phyloP scores from a whole-genome alignment of 805 yeast species.

The Pichia paraexigua region DNA sequence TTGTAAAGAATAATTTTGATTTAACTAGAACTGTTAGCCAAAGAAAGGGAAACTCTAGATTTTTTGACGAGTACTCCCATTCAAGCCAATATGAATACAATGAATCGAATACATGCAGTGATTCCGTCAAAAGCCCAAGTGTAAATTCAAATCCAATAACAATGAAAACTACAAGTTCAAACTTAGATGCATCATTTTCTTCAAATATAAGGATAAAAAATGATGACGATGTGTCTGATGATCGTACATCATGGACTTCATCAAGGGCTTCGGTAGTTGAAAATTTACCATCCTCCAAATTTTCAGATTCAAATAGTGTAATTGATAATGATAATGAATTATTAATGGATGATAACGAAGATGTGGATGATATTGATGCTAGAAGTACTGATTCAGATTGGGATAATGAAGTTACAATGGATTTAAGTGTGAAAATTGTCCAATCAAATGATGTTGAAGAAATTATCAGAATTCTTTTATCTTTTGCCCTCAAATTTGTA shows the following conservation, averaged over 20 bases:
- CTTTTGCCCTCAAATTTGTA: slow-evolving; percentile 27
- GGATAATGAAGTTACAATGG: slow-evolving; percentile 20
- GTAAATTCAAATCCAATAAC: background rate
- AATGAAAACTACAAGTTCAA: background rate
- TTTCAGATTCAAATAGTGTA: background rate
- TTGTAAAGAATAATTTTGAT: slow-evolving; percentile 13
- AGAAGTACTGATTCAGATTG: slow-evolving; percentile 5
- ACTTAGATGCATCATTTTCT: background rate
- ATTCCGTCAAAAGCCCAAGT: background rate
- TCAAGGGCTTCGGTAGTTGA: background rate
- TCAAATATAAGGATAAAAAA: background rate
- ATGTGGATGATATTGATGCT: background rate
- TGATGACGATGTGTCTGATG: background rate
- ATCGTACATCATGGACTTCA: background rate
- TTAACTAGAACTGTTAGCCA: background rate
- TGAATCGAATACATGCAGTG: background rate
- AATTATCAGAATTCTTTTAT: slow-evolving; percentile 32
- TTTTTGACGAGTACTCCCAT: background rate
- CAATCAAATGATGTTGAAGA: slow-evolving; percentile 34
- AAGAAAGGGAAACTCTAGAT: background rate
- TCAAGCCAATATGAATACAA: background rate
- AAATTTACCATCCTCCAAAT: background rate
- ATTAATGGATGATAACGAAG: background rate
- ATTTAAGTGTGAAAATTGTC: slow-evolving; percentile 41
- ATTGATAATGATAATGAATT: background rate